Evolutionary conservation across 1,284 basidiomycete species (phyloP), one percentile per base, ranked within the genome.

Genomic region (Trichosporon coremiiforme): DNA sequence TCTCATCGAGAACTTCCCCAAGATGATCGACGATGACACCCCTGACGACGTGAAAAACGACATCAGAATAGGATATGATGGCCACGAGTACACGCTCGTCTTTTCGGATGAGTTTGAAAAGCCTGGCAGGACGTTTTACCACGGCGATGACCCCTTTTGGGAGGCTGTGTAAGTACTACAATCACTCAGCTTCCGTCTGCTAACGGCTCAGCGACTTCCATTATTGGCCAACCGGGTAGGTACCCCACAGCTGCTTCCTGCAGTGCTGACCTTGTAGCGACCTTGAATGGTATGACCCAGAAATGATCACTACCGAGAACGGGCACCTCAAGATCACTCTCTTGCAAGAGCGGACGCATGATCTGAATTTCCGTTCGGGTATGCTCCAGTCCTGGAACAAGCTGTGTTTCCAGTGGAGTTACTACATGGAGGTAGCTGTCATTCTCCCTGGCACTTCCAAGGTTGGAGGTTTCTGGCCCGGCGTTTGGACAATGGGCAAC

Each of bases 401-500:
- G 82, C 92, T 98, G 77, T 98, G 95, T 83, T 98, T 98, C 84
- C 94, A 79, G 73, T 80, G 75, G 53, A 75, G 74, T 2, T 71
- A 76, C 65, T 79, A 79, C 68, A 70, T 86, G 64, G 85, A 85
- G 76, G 87, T 87, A 5, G 86, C 87, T 6, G 89, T 95, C n/a
- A 88, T 87, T n/a, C 85, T 98, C 7, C 95, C 96, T 0, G 96
- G 95, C n/a, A 74, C 68, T 29, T 74, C 72, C 36, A 53, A 60
- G 8, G 67, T 79, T 25, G 73, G 76, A 45, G 89, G 89, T 53
- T 85, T 92, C 36, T 93, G 91, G 91, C 91, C 91, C 22, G 90
- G 89, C 57, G 81, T 91, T 71, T 95, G 94, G 94, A 92, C 91
- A 7, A 92, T 97, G 91, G 94, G 94, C 4, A 96, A 96, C 77